phyloP scores from a whole-genome alignment of 768 basidiomycete genomes.

The Agaricus sinodeliciosus region DNA sequence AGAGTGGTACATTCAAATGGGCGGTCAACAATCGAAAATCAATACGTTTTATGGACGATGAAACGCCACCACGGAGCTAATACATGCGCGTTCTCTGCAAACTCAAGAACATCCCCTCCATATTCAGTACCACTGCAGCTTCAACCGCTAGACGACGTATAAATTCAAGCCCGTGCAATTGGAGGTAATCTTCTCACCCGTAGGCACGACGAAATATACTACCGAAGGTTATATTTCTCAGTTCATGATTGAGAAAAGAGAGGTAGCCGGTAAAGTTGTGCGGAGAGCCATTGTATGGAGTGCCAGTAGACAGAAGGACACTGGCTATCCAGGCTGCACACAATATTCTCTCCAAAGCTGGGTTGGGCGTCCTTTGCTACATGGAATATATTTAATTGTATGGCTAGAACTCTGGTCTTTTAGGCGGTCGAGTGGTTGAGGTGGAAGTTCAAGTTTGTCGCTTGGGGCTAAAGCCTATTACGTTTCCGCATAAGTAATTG shows the following conservation, averaged over 20 bases:
- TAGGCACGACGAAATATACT: neutral
- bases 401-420: too few relatives aligned
- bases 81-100: too few relatives aligned
- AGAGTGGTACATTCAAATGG: too few relatives aligned
- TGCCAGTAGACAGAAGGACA: neutral
- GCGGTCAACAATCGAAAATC: too few relatives aligned
- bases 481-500: too few relatives aligned
- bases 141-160: neutral
- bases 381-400: neutral
- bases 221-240: neutral
- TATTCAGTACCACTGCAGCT: neutral
- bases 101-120: neutral
- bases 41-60: too few relatives aligned
- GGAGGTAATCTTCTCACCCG: neutral
- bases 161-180: neutral
- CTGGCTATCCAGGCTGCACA: neutral
- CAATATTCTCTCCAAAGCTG: neutral
- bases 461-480: too few relatives aligned
- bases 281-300: neutral
- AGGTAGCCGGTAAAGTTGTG: neutral
- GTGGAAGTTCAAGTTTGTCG: too few relatives aligned
- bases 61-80: too few relatives aligned
- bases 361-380: neutral
- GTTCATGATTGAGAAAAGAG: constrained; percentile 1
- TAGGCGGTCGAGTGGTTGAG: too few relatives aligned